Percentiles rank a stretch among this genome's conserved stretches.
phyloP scores from a whole-genome alignment of 176 grass and related monocot species.

The Musa itinerans region DNA sequence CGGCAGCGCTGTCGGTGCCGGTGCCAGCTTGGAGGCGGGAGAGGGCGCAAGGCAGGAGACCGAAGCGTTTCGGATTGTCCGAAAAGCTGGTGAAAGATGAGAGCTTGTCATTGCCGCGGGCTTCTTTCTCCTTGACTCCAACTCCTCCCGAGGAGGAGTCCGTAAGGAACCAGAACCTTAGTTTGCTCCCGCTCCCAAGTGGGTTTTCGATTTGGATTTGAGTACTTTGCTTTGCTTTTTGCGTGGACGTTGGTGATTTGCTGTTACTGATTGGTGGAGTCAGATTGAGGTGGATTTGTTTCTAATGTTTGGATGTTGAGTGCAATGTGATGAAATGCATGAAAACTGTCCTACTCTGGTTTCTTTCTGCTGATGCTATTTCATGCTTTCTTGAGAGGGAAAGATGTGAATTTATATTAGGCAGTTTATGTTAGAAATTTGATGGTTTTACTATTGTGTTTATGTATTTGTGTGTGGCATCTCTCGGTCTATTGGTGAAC shows the following conservation, averaged over 20 bases:
- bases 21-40: neutral
- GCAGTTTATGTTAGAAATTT: no score
- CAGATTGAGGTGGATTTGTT: neutral
- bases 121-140: neutral
- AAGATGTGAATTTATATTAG: no score
- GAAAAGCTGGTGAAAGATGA: neutral
- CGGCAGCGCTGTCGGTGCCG: neutral
- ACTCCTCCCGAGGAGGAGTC: neutral
- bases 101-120: neutral
- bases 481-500: no score
- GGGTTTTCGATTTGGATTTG: neutral
- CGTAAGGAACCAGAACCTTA: neutral
- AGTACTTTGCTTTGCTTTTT: neutral
- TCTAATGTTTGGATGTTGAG: neutral
- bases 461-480: no score
- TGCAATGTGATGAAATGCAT: neutral
- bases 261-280: neutral
- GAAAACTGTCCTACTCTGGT: neutral
- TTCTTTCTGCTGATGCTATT: no score
- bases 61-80: neutral
- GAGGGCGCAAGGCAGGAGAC: neutral
- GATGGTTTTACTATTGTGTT: no score
- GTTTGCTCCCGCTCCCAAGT: neutral
- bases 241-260: neutral
- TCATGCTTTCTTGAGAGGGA: no score